Evolutionary conservation across 805 yeast genomes (phyloP), one percentile per base, ranked within the genome.

Genomic region (Blastobotrys americana): DNA sequence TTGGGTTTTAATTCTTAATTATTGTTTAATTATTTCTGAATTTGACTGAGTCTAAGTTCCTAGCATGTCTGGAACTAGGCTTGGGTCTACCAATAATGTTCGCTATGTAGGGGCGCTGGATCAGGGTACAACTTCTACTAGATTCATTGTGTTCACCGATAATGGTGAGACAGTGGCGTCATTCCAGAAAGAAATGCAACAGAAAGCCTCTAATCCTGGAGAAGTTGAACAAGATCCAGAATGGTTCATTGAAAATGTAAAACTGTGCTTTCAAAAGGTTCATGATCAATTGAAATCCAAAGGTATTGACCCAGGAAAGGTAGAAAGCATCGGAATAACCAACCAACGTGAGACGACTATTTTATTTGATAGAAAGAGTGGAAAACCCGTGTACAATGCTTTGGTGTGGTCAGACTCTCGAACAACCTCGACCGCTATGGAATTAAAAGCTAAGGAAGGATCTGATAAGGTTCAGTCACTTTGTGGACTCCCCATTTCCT

Each of bases 361-460:
- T 40, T 53, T 68, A 35, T 89, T 96, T 96, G 82, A 87, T 46
- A 74, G 79, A 53, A 70, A 70, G 43, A 87, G 96, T 2, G 96
- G 96, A 34, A 68, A 70, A 52, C 94, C 96, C 3, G 74, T 87
- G 44, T 75, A 81, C 59, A 82, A 84, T 61, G 97, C 96, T 58
- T 86, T 89, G 62, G 95, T 89, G 31, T 89, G 97, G 97, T 85
- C 90, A 50, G 97, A 89, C 67, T 84, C 95, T 34, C 76, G 97
- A 59, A 90, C 95, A 34, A 67, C 84, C 6, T 77, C 72, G 16
- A 73, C 84, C 40, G 88, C 87, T 43, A 75, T 76, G 50, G 75
- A 78, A 52, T 71, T 82, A 60, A 74, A 74, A 55, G 67, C 71
- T 46, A 70, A 70, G 53, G 80, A 74, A 25, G 71, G 71, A 41